Base-by-base conservation (phyloP, 192 early-diverging fungal species). In the Coemansia sp. region DNA sequence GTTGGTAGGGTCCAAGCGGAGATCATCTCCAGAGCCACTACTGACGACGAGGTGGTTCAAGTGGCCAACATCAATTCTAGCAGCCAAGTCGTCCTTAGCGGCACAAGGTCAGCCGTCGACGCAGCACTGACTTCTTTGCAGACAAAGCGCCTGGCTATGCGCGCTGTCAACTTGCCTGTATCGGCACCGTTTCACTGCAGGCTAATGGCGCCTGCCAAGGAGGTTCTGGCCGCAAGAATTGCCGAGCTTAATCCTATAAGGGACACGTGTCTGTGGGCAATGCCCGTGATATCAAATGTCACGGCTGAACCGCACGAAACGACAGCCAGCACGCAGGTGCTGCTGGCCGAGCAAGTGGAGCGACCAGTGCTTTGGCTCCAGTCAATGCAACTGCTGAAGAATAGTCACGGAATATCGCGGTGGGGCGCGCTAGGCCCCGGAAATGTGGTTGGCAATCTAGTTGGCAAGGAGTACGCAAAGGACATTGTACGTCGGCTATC, bases 101-200 rank as follows among this genome's bases (percentile, higher is more conserved):
- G 97, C 32, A 97, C 94, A 12, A 81, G 82, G 4, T 73, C 85
- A 36, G 97, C 93, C 3, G 95, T 98, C 17, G 94, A 95, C 48
- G 81, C 89, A 57, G 95, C 97, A 27, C 89, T 90, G 44, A 84
- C 87, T 12, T 78, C 90, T 38, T 85, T 98, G 25, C 97, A 97
- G 75, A 80, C 86, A 17, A 86, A 87, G 63, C 89, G 90, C 29
- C 89, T 93, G 50, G 94, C 97, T 5, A 93, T 93, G 29, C 87
- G 97, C 29, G 90, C 94, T 19, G 85, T 98, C 5, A 89, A 92
- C 46, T 70, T 98, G 44, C 95, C 95, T 0, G 97, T 98, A 9
- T 97, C 95, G 78, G 97, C 95, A 25, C 97, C 97, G 3, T 98
- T 98, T 70, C 97, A 98, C 81, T 97, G 95, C 78, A 87, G 81